These are phyloP conservation scores for Sphagnum fallax DNA, from an alignment of 228 moss, liverwort and hornwort species.

Conservation along the genomic window DNA sequence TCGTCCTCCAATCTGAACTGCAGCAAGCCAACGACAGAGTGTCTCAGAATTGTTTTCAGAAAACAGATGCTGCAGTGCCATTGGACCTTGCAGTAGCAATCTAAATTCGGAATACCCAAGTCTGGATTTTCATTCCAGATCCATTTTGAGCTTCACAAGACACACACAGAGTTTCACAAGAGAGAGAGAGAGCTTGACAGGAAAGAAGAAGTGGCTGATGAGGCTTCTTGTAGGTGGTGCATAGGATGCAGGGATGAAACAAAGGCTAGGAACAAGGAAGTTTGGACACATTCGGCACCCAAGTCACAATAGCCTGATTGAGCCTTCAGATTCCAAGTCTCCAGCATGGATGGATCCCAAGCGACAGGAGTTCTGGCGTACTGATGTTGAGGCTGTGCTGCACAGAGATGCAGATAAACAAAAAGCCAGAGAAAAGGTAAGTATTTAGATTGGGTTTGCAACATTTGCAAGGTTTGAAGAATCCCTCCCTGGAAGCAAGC, in stretches of 20 bases:
- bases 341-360: conserved; percentile 33
- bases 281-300: conserved; percentile 25
- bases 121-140: not conserved
- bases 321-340: conserved; percentile 14
- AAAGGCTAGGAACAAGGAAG: conserved; percentile 23
- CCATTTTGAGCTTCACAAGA: not conserved
- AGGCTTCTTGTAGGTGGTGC: not conserved
- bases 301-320: conserved; percentile 20
- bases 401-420: conserved; percentile 29
- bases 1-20: not conserved
- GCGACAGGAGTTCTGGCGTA: conserved; percentile 38
- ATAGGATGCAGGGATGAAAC: conserved; percentile 35
- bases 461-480: too few species aligned
- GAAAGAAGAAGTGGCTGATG: not conserved
- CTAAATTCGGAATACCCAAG: not conserved
- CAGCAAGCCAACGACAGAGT: not conserved
- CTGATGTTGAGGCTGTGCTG: conserved; percentile 26
- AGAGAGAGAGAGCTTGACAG: not conserved
- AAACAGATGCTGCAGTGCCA: not conserved
- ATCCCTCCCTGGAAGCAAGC: too few species aligned
- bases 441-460: not conserved
- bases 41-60: not conserved
- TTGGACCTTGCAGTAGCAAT: not conserved
- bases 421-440: conserved; percentile 22
- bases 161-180: too few species aligned